phyloP scores from a whole-genome alignment of 1,284 basidiomycete species.

The Rhodotorula sp. region DNA sequence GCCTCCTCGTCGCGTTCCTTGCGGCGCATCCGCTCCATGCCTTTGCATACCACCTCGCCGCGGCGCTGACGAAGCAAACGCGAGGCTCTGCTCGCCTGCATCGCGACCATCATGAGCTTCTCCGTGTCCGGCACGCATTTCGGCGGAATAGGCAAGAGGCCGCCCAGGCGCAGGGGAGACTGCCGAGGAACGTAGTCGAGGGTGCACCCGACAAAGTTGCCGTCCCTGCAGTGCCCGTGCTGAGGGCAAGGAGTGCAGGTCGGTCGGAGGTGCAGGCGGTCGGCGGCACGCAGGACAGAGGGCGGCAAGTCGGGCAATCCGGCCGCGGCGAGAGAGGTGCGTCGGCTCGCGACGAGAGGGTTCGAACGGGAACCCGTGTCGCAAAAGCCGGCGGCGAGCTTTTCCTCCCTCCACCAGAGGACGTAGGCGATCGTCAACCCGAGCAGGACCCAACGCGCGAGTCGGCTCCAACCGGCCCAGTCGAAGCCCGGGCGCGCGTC shows the following conservation, averaged over 20 bases:
- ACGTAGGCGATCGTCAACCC: constrained; percentile 53
- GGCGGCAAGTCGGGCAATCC: constrained; percentile 6
- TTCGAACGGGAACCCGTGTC: constrained; percentile 67
- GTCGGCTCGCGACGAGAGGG: constrained; percentile 50
- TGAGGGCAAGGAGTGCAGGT: constrained; percentile 81
- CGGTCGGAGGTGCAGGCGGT: constrained; percentile 49
- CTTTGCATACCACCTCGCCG: constrained; percentile 43
- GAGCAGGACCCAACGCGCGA: constrained; percentile 49
- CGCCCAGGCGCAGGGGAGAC: constrained; percentile 58
- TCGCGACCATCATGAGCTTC: constrained; percentile 72
- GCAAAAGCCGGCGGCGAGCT: constrained; percentile 76
- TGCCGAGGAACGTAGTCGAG: constrained; percentile 69
- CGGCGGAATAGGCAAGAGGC: constrained; percentile 64
- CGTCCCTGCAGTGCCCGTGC: constrained; percentile 68
- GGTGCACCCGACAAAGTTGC: constrained; percentile 65
- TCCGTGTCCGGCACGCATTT: constrained; percentile 77
- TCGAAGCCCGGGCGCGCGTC: background rate
- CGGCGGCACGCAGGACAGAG: constrained; percentile 16
- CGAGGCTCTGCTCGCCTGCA: constrained; percentile 71
- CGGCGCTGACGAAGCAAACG: constrained; percentile 50
- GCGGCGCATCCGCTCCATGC: constrained; percentile 23
- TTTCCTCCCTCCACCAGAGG: constrained; percentile 56
- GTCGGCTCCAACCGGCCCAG: background rate
- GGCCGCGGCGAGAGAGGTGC: constrained; percentile 18
- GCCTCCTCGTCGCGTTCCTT: constrained; percentile 26